These are phyloP conservation scores for Narthecium ossifragum DNA, from an alignment of 106 monocot species.

Conservation along the genomic window DNA sequence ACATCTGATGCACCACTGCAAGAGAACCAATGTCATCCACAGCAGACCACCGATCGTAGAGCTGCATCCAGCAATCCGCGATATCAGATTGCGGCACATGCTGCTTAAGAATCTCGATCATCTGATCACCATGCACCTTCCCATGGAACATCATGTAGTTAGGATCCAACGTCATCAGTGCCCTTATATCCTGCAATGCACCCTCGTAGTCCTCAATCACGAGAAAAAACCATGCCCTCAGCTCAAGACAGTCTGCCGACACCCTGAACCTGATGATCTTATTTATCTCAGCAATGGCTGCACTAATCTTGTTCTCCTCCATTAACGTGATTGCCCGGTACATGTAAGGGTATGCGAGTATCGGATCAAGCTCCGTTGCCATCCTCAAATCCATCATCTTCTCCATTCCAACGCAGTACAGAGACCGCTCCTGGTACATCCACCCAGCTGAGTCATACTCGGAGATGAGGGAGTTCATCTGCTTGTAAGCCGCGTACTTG, in stretches of 20 bases:
- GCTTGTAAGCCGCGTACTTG: slow-evolving; percentile 88
- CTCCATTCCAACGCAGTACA: slow-evolving; percentile 78
- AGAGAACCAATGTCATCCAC: slow-evolving; percentile 98
- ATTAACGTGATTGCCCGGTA: slow-evolving; percentile 62
- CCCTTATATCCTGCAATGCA: slow-evolving; percentile 77
- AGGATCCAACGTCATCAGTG: slow-evolving; percentile 82
- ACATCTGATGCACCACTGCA: slow-evolving; percentile 96
- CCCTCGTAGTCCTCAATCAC: slow-evolving; percentile 51
- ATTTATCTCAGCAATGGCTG: slow-evolving; percentile 77
- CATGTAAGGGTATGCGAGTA: slow-evolving; percentile 78
- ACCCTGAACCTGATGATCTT: slow-evolving; percentile 93
- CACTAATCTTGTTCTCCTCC: slow-evolving; percentile 72
- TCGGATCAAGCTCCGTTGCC: slow-evolving; percentile 73
- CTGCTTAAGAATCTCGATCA: slow-evolving; percentile 69
- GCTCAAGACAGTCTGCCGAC: slow-evolving; percentile 83
- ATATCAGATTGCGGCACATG: slow-evolving; percentile 72
- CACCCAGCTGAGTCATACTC: slow-evolving; percentile 59
- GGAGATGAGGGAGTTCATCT: slow-evolving; percentile 42
- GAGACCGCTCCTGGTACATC: slow-evolving; percentile 93
- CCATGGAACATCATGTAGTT: slow-evolving; percentile 90
- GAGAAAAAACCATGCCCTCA: slow-evolving; percentile 84
- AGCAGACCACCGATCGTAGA: slow-evolving; percentile 92
- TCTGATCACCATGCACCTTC: slow-evolving; percentile 71
- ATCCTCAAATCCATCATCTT: slow-evolving; percentile 55
- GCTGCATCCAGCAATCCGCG: slow-evolving; percentile 99